A percentile compares a stretch with the other conserved stretches of the same genome.
Conservation (phyloP, 768 basidiomycete species). For the Rickenella mellea region DNA sequence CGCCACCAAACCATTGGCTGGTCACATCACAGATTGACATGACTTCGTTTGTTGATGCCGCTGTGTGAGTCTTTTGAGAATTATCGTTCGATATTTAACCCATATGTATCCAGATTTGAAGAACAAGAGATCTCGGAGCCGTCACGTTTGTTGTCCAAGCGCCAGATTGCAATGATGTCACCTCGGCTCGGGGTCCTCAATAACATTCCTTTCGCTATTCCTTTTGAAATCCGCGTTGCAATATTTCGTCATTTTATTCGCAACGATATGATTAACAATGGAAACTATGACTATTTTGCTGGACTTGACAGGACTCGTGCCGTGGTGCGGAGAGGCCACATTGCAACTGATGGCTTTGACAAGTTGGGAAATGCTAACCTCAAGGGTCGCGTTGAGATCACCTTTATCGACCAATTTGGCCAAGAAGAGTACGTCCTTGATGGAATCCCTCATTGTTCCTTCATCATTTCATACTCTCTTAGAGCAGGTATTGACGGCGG, state of each 20-base stretch:
- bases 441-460: neutral
- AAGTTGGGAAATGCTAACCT: constrained; percentile 67
- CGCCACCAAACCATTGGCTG: constrained; percentile 80
- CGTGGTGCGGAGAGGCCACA: constrained; percentile 59
- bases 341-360: constrained; percentile 91
- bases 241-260: constrained; percentile 82
- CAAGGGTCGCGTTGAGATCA: constrained; percentile 77
- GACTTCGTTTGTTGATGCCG: constrained; percentile 75
- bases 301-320: constrained; percentile 25
- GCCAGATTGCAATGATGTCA: constrained; percentile 64
- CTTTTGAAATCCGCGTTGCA: constrained; percentile 82
- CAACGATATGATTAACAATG: constrained; percentile 38
- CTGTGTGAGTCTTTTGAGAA: constrained; percentile 42
- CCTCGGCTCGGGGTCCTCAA: constrained; percentile 87
- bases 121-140: constrained; percentile 29
- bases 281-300: constrained; percentile 1
- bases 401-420: constrained; percentile 88
- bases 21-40: constrained; percentile 52
- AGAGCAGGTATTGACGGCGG: constrained; percentile 94
- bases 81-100: neutral
- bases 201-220: constrained; percentile 93
- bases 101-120: constrained; percentile 38
- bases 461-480: constrained; percentile 7
- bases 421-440: constrained; percentile 63
- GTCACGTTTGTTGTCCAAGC: constrained; percentile 39